Evolutionary conservation across 352 stramenopile species (phyloP), one percentile per base, ranked within the genome.

Genomic region (Globisporangium perplexum): DNA sequence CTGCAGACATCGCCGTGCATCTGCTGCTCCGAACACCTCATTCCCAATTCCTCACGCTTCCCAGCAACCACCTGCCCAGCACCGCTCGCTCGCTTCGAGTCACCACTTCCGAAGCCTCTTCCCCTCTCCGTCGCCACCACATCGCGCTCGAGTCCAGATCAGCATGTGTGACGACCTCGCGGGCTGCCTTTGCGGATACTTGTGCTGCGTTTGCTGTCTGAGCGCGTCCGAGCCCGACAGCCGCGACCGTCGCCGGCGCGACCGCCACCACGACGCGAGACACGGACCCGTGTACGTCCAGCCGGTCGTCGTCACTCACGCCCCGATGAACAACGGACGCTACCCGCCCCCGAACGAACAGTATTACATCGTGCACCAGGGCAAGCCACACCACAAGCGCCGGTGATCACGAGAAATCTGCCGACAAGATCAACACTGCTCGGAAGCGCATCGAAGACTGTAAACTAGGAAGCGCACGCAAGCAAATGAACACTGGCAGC

Each of bases 241-340:
- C n/a, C 60, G 56, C 30, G 55, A 44, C 14, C 57, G 58, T 22
- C 50, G 24, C 11, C 38, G 45, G 31, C 53, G 33, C 26, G 49
- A 63, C 1, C 50, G 23, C 22, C 36, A 31, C 41, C 6, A 50
- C 26, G 14, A 60, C 15, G 53, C 49, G 4, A 48, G 46, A 7
- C 66, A 54, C 18, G 55, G 47, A 36, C 59, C 66, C 22, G 58
- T 75, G 35, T 74, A 74, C 35, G 68, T 77, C 35, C 62, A 74
- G 35, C 68, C 68, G 7, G 68, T 77, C 3, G 55, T 64, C 20
- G 65, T 77, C 30, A 58, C 42, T 5, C 31, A 48, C 14, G 43
- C 33, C 0, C 57, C 49, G 5, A 36, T 54, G 49, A 28, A 53
- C 15, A 35, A 41, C 11, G 31, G 47, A 31, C 20, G 10, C 26